Evolutionary conservation across 345 rosid genomes (phyloP), one percentile per base, ranked within the genome.

Genomic region (Citropsis articulata): DNA sequence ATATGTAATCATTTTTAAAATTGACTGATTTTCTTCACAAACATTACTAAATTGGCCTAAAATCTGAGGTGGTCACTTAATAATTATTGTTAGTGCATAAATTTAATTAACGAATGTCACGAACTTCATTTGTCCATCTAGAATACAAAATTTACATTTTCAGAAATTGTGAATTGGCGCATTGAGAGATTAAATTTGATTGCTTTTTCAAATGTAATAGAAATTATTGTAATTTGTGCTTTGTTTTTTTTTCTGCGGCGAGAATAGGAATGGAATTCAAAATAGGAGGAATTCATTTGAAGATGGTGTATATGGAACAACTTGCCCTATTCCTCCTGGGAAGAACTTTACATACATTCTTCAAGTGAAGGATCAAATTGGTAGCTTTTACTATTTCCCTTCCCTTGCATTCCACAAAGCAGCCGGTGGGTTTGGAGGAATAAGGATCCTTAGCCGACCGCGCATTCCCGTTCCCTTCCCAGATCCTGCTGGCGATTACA

Each of bases 291-390:
- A 94, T 60, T 94, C 98, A 8, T 94, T 6, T 71, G 91, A 83
- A 31, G 98, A 94, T 35, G 98, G 98, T 36, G 95, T 94, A 0
- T 83, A 66, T 55, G 98, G 98, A 67, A 94, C 98, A 5, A 92
- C 98, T 0, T 94, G 98, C 36, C 98, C 98, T 4, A 94, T 94
- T 33, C 98, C 98, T 55, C 95, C 98, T 0, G 94, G 98, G 7
- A 79, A 78, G 80, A 94, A 94, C 84, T 94, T 85, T 83, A 94
- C 98, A 9, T 94, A 92, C 90, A 90, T 86, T 60, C 89, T 91
- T 69, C 96, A 91, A 77, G 90, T 87, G 10, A 91, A 91, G 85
- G 96, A 91, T 66, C 96, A 91, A 75, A 91, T 91, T 2, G 96
- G 96, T n/a, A 91, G 96, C 79, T 91, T 86, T 83, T 91, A 86